Conservation (phyloP, 306 rosid species). For the Fagus sylvatica region DNA sequence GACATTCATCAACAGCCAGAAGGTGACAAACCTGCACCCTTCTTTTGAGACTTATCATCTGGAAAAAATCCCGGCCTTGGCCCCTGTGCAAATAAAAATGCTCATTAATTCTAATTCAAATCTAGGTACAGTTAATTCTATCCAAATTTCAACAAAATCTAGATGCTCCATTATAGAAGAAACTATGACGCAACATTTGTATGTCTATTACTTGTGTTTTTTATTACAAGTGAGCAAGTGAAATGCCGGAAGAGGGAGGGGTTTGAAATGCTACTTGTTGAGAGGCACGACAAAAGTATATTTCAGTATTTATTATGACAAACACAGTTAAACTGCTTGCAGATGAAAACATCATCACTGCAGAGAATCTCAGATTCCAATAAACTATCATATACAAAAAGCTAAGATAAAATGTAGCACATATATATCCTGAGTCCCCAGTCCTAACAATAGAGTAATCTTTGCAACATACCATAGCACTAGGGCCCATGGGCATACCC, state of each 20-base stretch:
- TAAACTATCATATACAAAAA: neutral
- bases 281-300: neutral
- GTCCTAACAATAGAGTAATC: slow-evolving; percentile 5
- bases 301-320: neutral
- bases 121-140: neutral
- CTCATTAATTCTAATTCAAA: slow-evolving; percentile 16
- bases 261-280: neutral
- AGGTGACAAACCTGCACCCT: slow-evolving; percentile 54
- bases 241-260: neutral
- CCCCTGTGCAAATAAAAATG: slow-evolving; percentile 55
- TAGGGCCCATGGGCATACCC: slow-evolving; percentile 87
- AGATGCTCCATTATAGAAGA: neutral
- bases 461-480: slow-evolving; percentile 66
- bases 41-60: slow-evolving; percentile 76
- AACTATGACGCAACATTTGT: neutral
- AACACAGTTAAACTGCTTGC: slow-evolving; percentile 9
- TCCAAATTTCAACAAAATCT: slow-evolving; percentile 14
- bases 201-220: neutral
- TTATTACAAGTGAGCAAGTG: neutral
- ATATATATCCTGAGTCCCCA: neutral
- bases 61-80: slow-evolving; percentile 81
- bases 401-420: neutral
- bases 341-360: neutral
- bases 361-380: neutral
- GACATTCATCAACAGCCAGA: slow-evolving; percentile 2